Base-by-base conservation (phyloP, 805 yeast genomes). In the Ogataea dorogensis region DNA sequence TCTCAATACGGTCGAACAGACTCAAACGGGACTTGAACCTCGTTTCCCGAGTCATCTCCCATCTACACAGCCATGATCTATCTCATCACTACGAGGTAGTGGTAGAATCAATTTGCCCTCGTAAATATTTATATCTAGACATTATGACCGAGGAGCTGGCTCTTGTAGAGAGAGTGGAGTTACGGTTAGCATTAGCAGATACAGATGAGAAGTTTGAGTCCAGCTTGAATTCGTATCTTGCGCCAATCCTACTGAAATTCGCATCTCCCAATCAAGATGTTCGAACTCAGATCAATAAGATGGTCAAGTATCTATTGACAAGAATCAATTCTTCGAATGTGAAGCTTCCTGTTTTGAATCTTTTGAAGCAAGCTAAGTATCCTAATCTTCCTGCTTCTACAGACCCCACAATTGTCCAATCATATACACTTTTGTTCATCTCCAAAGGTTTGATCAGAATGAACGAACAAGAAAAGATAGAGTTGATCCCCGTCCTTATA, bases 221-320 rank as follows among this genome's bases (percentile, higher is more conserved):
- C 2, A 61, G 80, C 5, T 56, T 93, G 25, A 67, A 69, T 8
- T 59, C 74, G 1, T 91, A 82, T 52, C 66, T 91, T 27, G 71
- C 86, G 1, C 96, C 98, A 1, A 54, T 91, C 17, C 61, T 91
- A 22, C 64, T 89, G 43, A 91, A 91, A 55, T 68, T 89, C 34
- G 75, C 82, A 2, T 87, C 96, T 11, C 73, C 80, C 3, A 74
- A 83, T 56, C 63, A 67, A 0, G 63, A 73, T 11, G 95, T 85
- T 1, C 71, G 93, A 43, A 64, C 71, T 17, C 80, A 82, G 24
- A 80, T 89, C 2, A 42, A 45, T 6, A 77, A 78, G 44, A 73
- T 81, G 8, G 67, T 87, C 24, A 79, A 79, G 42, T 80, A 85
- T 53, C 51, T 86, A 10, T 68, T 83, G 33, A 78, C 86, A 0